A percentile compares a stretch with the other conserved stretches of the same genome.
phyloP scores from a whole-genome alignment of 2,329 filamentous ascomycete species.

The Pleomassaria siparia region DNA sequence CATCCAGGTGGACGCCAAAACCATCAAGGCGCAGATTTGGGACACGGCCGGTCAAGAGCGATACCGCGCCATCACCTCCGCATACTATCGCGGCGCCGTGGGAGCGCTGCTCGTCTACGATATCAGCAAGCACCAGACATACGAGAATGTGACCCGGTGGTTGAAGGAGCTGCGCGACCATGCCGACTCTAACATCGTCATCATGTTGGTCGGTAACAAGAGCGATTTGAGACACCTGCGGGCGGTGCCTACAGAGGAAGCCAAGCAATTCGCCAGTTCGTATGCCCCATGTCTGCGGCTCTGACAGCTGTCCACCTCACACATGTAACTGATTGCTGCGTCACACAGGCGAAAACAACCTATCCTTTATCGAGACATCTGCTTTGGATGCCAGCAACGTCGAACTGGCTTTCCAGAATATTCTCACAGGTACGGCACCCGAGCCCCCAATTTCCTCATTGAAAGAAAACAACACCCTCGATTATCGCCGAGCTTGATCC shows the following conservation, averaged over 20 bases:
- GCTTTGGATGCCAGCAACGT: constrained; percentile 98
- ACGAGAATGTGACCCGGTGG: constrained; percentile 98
- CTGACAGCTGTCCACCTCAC: neutral
- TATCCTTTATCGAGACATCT: constrained; percentile 99
- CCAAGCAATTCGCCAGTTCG: constrained; percentile 94
- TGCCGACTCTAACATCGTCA: constrained; percentile 98
- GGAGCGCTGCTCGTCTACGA: constrained; percentile 98
- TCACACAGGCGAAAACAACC: constrained; percentile 82
- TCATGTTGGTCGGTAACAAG: constrained; percentile 99
- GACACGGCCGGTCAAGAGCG: constrained; percentile 98
- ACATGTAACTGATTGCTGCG: constrained; percentile 13
- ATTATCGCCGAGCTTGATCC: neutral
- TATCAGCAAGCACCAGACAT: constrained; percentile 99
- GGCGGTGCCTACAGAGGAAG: constrained; percentile 96
- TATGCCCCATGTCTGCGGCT: constrained; percentile 17
- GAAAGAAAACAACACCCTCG: neutral
- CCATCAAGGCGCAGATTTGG: constrained; percentile 99
- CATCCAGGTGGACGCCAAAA: constrained; percentile 99
- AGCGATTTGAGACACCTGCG: constrained; percentile 98
- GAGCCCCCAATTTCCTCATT: neutral
- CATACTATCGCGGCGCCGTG: constrained; percentile 97
- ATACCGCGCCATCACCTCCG: constrained; percentile 98
- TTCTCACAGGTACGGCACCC: constrained; percentile 77
- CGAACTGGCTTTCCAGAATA: constrained; percentile 98
- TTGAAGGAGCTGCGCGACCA: constrained; percentile 98